Percentiles rank a stretch among this genome's conserved stretches.
These are phyloP conservation scores for Populus hybrid DNA, from an alignment of 441 rosid genomes.

Conservation along the genomic window DNA sequence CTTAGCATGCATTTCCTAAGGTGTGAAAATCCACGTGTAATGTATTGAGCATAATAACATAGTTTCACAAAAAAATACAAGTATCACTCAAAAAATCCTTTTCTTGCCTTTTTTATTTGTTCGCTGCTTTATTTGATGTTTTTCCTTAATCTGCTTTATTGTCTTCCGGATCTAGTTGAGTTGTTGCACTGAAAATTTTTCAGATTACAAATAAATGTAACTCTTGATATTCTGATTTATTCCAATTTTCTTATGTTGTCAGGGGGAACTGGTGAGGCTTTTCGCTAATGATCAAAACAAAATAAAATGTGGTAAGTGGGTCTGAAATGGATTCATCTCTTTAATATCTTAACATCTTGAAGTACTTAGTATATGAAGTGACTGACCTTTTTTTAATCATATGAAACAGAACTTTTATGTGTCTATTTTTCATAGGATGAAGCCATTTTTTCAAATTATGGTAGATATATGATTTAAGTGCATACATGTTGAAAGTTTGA, in stretches of 20 bases:
- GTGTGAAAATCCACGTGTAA: not conserved
- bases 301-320: constrained; percentile 77
- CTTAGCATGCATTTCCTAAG: not conserved
- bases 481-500: not conserved
- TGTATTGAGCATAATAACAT: not conserved
- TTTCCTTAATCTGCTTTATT: not conserved
- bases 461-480: not conserved
- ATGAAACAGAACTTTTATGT: not conserved
- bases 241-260: constrained; percentile 12
- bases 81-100: not conserved
- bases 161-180: not conserved
- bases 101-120: not conserved
- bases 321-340: constrained; percentile 1
- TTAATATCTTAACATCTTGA: constrained; percentile 12
- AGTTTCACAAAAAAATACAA: not conserved
- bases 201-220: constrained; percentile 3
- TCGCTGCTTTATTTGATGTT: not conserved
- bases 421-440: not conserved
- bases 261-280: constrained; percentile 86
- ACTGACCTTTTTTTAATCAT: not conserved
- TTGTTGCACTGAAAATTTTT: constrained; percentile 5
- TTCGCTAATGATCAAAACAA: constrained; percentile 86
- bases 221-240: constrained; percentile 15
- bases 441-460: not conserved
- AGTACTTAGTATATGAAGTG: not conserved